Evolutionary conservation across 2,329 filamentous ascomycete genomes (phyloP), one percentile per base, ranked within the genome.

Genomic region (Ophiostoma pallidulum): DNA sequence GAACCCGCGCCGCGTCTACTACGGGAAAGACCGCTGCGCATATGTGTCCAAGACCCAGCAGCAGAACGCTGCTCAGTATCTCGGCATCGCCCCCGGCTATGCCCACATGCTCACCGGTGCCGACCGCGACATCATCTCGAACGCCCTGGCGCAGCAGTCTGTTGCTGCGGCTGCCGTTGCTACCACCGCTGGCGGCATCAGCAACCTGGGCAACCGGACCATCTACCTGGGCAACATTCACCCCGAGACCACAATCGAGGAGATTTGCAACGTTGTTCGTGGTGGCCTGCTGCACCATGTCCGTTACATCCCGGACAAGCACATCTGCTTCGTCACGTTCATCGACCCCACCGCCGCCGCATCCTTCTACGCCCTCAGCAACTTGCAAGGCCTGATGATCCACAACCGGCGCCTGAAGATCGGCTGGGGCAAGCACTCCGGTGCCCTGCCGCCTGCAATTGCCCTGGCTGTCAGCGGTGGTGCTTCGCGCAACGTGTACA

Each of bases 11-110:
- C 86, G 92, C 45, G 92, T 98, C 10, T 97, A 95, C 75, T 98
- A 98, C 60, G 92, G 92, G 66, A 98, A 98, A 73, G 92, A 98
- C 64, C 81, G 92, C 53, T 98, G 92, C 61, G 92, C 92, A 16
- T 98, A 98, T 60, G 91, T 98, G 45, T 98, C 92, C 51, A 98
- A 98, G 77, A 98, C 92, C 0, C 92, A 98, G 69, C 92, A 98
- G 71, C 92, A 98, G 68, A 98, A 98, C 60, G 92, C 92, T 8
- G 92, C 92, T 29, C 92, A 98, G 67, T 98, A 97, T 64, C 77
- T 98, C 20, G 92, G 92, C 47, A 98, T 98, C 59, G 89, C 92
- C 18, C 92, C 92, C 32, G 91, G 91, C 24, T 96, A 97, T 61
- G 90, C 92, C 18, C 90, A 97, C 64, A 91, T 96, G 65, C 75